Conservation (phyloP, 345 rosid genomes). For the Camelina neglecta region DNA sequence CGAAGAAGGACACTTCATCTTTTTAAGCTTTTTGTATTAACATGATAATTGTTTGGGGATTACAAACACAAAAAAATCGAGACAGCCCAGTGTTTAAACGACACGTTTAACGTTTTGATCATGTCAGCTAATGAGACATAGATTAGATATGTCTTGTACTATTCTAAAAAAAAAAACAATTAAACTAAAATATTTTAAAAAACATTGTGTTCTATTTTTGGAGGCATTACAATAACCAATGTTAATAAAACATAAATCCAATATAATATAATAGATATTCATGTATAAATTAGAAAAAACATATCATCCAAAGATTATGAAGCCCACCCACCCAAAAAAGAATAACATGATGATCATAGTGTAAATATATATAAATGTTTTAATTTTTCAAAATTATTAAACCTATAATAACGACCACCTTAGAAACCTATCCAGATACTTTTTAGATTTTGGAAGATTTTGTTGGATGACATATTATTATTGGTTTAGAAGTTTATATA, state of each 20-base stretch:
- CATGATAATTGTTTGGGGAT: not conserved
- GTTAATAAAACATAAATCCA: not conserved
- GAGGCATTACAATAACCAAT: not conserved
- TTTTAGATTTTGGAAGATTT: not conserved
- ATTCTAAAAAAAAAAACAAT: not conserved
- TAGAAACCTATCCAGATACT: not conserved
- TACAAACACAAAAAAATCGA: not conserved
- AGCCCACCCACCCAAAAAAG: too few species aligned
- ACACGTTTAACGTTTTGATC: constrained; percentile 31
- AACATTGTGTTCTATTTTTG: not conserved
- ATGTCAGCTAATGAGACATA: constrained; percentile 23
- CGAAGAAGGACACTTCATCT: constrained; percentile 16
- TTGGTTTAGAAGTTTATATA: not conserved
- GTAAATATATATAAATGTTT: too few species aligned
- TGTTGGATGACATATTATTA: not conserved
- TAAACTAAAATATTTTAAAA: not conserved
- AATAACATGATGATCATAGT: too few species aligned
- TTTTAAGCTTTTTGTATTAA: constrained; percentile 36
- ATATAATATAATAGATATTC: not conserved
- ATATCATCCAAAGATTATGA: not conserved
- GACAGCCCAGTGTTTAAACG: constrained; percentile 22
- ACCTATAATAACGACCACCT: constrained; percentile 6
- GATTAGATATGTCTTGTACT: constrained; percentile 32
- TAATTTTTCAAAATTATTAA: not conserved
- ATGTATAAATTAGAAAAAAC: too few species aligned